Evolutionary conservation across 2,329 filamentous ascomycete genomes (phyloP).

Genomic region (Aspergillus luchuensis): DNA sequence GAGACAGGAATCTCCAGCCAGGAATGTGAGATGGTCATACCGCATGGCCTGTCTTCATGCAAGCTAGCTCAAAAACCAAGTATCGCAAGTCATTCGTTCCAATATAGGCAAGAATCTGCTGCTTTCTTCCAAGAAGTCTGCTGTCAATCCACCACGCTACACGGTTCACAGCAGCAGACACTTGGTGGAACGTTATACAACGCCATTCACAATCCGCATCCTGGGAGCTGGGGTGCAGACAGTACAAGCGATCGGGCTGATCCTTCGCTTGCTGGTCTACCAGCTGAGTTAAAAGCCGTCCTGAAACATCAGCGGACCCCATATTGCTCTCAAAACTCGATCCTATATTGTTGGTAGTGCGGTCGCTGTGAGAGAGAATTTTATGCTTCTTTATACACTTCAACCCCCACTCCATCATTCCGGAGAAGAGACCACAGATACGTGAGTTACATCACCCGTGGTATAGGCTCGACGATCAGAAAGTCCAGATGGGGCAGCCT

Average conservation of each 20-base stretch:
- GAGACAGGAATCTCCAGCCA: not conserved
- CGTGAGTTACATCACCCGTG: too few relatives aligned
- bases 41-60: slow-evolving; percentile 28
- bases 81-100: slow-evolving; percentile 30
- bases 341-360: too few relatives aligned
- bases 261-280: not conserved
- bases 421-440: too few relatives aligned
- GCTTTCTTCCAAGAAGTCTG: not conserved
- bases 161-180: not conserved
- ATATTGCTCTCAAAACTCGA: not conserved
- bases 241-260: not conserved
- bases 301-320: not conserved
- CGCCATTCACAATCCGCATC: not conserved
- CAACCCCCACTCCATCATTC: too few relatives aligned
- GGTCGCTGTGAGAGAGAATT: too few relatives aligned
- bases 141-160: slow-evolving; percentile 11
- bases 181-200: not conserved
- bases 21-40: not conserved
- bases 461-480: too few relatives aligned
- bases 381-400: too few relatives aligned
- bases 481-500: too few relatives aligned
- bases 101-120: slow-evolving; percentile 25
- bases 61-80: slow-evolving; percentile 25
- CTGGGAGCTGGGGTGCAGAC: not conserved
- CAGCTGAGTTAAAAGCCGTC: not conserved